phyloP scores from a whole-genome alignment of 768 basidiomycete species.

The Termitomyces sp. region DNA sequence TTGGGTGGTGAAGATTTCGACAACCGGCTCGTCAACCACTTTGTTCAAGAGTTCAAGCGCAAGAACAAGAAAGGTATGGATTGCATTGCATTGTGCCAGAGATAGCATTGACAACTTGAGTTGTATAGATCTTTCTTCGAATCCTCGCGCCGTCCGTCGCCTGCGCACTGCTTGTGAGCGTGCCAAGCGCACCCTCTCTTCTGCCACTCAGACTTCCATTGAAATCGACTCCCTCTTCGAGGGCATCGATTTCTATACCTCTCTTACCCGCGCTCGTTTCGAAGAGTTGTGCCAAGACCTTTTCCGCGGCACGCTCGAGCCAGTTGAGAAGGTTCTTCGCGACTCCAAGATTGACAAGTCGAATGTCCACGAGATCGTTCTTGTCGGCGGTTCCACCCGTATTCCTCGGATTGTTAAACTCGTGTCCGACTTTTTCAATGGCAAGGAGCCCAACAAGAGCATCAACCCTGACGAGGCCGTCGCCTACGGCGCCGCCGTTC shows the following conservation, averaged over 20 bases:
- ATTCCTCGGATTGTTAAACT: constrained; percentile 97
- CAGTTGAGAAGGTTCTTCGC: constrained; percentile 96
- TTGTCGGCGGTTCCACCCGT: constrained; percentile 98
- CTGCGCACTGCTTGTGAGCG: constrained; percentile 97
- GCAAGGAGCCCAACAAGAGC: constrained; percentile 98
- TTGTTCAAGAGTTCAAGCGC: constrained; percentile 94
- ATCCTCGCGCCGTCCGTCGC: constrained; percentile 94
- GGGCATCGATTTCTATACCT: constrained; percentile 98
- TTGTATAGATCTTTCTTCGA: constrained; percentile 73
- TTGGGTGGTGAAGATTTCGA: constrained; percentile 99
- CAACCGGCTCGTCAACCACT: constrained; percentile 96
- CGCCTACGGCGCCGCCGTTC: constrained; percentile 97
- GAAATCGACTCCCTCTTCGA: constrained; percentile 98
- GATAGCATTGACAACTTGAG: background rate
- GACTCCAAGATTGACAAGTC: constrained; percentile 98
- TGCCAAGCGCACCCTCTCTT: constrained; percentile 97
- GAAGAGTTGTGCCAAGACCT: constrained; percentile 95
- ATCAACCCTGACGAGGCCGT: constrained; percentile 99
- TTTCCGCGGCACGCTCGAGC: constrained; percentile 90
- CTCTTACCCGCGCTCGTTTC: constrained; percentile 96
- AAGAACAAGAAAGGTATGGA: constrained; percentile 90
- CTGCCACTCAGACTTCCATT: constrained; percentile 93
- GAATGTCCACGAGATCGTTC: constrained; percentile 94
- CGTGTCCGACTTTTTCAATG: constrained; percentile 97
- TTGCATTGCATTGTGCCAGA: background rate